Conservation (phyloP, 2,329 filamentous ascomycete genomes). For the Delphinella strobiligena region DNA sequence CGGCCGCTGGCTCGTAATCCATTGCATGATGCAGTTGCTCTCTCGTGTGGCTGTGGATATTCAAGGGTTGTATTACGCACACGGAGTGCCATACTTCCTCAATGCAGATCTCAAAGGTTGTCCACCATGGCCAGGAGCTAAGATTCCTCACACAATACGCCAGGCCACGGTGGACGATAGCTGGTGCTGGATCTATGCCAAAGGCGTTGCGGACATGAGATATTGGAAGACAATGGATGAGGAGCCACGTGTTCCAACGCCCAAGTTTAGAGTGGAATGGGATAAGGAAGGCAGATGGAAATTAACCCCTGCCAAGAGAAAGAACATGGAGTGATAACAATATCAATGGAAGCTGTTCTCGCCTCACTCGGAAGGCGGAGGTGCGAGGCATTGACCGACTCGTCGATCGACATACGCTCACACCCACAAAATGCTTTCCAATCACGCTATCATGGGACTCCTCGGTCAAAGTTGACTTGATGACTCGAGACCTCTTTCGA, state of each 20-base stretch:
- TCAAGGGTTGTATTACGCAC: constrained; percentile 23
- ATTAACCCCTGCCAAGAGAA: too few species aligned
- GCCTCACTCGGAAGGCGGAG: too few species aligned
- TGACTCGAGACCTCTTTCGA: too few species aligned
- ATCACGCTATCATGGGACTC: too few species aligned
- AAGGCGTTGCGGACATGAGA: not conserved
- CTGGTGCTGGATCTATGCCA: constrained; percentile 4
- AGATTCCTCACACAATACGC: constrained; percentile 2
- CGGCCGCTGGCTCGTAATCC: constrained; percentile 32
- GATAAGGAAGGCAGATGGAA: not conserved
- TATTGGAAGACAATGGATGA: not conserved
- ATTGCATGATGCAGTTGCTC: constrained; percentile 29
- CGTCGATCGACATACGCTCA: too few species aligned
- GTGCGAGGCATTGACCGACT: too few species aligned
- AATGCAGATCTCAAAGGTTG: constrained; percentile 19
- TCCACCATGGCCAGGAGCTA: constrained; percentile 12
- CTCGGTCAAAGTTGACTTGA: too few species aligned
- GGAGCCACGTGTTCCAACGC: not conserved
- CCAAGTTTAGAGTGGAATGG: not conserved
- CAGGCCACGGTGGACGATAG: not conserved
- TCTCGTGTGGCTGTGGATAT: constrained; percentile 30
- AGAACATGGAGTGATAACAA: too few species aligned
- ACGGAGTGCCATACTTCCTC: constrained; percentile 28
- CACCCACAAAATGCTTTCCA: too few species aligned
- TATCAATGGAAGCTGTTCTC: too few species aligned